phyloP scores from a whole-genome alignment of 495 filamentous ascomycete genomes.

The Neurospora discreta region DNA sequence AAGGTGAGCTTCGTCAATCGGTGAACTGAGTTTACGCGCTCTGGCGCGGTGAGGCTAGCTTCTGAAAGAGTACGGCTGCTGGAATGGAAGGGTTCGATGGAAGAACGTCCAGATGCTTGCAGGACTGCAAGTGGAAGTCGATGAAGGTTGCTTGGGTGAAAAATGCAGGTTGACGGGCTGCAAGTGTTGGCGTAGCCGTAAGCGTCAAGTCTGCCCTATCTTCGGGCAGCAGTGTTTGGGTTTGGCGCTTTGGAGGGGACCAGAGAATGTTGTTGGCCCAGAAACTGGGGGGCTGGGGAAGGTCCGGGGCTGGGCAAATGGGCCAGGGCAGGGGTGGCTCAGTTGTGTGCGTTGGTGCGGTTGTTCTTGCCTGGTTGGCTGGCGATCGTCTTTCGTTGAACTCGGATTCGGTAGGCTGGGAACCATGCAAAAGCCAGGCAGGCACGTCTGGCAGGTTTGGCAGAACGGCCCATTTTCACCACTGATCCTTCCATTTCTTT shows the following conservation, averaged over 20 bases:
- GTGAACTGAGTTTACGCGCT: background rate
- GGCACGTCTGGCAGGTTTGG: background rate
- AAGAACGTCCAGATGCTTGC: background rate
- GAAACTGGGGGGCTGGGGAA: background rate
- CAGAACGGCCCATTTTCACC: background rate
- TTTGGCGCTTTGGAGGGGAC: background rate
- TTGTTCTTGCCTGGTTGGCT: background rate
- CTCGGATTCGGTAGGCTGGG: background rate
- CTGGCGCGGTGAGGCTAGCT: background rate
- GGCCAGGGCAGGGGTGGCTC: background rate
- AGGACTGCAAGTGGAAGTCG: background rate
- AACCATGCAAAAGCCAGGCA: background rate
- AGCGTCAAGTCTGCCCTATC: background rate
- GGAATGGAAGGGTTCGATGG: background rate
- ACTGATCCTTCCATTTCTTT: background rate
- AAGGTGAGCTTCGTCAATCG: background rate
- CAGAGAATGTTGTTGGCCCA: background rate
- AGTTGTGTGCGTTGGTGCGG: background rate
- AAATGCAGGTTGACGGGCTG: background rate
- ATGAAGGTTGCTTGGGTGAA: background rate
- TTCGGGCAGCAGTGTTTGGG: background rate
- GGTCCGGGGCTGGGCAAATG: background rate
- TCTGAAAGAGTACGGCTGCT: background rate
- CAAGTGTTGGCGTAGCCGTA: background rate
- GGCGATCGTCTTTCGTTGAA: background rate